These are phyloP conservation scores for Globisporangium viniferum DNA, from an alignment of 352 stramenopile species.

Conservation along the genomic window DNA sequence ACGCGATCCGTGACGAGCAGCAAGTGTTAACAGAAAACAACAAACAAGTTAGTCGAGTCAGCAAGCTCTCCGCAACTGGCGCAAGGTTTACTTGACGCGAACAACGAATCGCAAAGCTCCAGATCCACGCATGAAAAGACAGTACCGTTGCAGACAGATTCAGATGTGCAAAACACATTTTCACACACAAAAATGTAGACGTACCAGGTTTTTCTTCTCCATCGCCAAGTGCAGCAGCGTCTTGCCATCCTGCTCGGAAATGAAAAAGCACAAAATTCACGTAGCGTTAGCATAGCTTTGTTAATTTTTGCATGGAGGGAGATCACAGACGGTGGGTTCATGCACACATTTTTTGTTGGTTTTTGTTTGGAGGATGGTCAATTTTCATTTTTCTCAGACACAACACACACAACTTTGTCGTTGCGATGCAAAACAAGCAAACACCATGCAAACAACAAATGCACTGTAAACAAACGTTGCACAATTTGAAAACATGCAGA, in stretches of 20 bases:
- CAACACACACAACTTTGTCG: not conserved
- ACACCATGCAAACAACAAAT: not conserved
- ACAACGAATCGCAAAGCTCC: no score
- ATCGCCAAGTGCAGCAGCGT: slow-evolving; percentile 30
- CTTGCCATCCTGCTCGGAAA: slow-evolving; percentile 25
- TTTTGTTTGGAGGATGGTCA: not conserved
- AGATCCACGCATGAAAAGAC: not conserved
- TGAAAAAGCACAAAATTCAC: not conserved
- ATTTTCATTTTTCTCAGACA: not conserved
- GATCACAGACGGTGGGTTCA: not conserved
- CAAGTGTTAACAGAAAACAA: slow-evolving; percentile 1
- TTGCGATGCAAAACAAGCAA: not conserved
- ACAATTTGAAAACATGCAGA: not conserved
- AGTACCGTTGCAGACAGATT: slow-evolving; percentile 1
- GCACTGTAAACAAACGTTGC: not conserved
- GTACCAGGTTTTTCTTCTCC: slow-evolving; percentile 30
- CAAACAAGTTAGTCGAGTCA: slow-evolving; percentile 1
- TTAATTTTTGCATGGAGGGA: not conserved
- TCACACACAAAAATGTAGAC: not conserved
- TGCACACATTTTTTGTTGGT: not conserved
- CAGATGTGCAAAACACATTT: not conserved
- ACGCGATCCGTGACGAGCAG: slow-evolving; percentile 3
- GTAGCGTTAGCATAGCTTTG: not conserved
- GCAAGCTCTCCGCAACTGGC: not conserved
- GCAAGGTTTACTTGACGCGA: not conserved